Base-by-base conservation (phyloP, 768 basidiomycete genomes). In the Pisolithus marmoratus region DNA sequence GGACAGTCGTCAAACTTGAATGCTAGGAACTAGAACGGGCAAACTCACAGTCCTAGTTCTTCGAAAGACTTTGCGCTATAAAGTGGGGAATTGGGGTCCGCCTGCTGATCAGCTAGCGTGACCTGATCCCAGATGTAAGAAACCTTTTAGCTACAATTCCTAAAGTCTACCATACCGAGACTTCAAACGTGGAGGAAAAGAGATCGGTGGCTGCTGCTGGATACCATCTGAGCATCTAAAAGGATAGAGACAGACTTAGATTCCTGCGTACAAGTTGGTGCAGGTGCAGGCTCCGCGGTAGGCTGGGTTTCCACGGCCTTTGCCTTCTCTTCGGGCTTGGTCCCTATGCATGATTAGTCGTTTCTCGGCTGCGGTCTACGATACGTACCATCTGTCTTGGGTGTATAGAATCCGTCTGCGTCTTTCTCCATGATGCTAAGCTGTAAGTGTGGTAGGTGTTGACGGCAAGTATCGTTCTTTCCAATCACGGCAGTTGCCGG, bases 41-140 rank as follows among this genome's bases (percentile, higher is more conserved):
- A 5, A 5, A 79, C 92, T 61, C 36, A 97, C 94, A 99, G 70
- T 54, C 94, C 94, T 42, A 99, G 82, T 58, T 97, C 89, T 66
- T 99, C 94, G 57, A 99, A 99, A 0, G 88, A 84, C 68, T 97
- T 95, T 26, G 81, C 88, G 50, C 93, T 95, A 70, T 80, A 95
- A 15, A 99, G 71, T 3, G 95, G 96, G n/a, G 95, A 98, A 64
- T 95, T 86, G 38, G 93, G 90, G 64, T 99, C 91, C 26, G 80
- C 83, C 71, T 98, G 96, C 65, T 95, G 91, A 72, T 98, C 94
- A 46, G 94, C 94, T 52, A 98, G 79, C 19, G 94, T 98, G 56
- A 99, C 94, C 93, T 92, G 60, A 54, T 20, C 52, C 34, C 29
- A 42, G 27, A 44, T 48, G 46, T 56, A 48, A 57, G 56, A 5